Conservation (phyloP, 2,329 filamentous ascomycete species). For the Arthrobotrys conoides region DNA sequence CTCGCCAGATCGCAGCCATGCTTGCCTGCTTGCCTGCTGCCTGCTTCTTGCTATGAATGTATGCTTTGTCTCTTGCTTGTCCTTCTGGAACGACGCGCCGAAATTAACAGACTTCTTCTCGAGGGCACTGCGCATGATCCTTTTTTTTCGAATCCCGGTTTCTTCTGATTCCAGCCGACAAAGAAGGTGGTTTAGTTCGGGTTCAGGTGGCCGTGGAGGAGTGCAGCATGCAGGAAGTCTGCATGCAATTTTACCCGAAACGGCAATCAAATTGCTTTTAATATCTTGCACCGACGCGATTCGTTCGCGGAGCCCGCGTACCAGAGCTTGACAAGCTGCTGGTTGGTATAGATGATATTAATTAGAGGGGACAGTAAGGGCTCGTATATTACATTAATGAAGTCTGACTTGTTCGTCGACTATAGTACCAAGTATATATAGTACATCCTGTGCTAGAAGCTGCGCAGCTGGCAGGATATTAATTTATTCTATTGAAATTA, state of each 20-base stretch:
- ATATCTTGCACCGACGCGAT: conserved; percentile 5
- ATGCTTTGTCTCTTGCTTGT: not conserved
- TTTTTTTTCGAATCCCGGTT: conserved; percentile 22
- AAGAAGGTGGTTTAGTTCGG: conserved; percentile 19
- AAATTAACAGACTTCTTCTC: conserved; percentile 24
- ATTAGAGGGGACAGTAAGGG: no score
- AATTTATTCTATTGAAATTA: no score
- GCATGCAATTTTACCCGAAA: conserved; percentile 51
- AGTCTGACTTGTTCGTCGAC: no score
- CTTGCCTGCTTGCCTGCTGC: conserved; percentile 13
- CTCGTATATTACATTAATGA: no score
- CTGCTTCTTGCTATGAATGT: not conserved
- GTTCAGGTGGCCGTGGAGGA: conserved; percentile 17
- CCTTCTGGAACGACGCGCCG: conserved; percentile 49
- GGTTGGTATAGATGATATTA: no score
- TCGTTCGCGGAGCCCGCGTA: conserved; percentile 10
- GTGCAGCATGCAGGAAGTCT: conserved; percentile 20
- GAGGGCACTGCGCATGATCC: conserved; percentile 43
- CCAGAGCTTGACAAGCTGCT: not conserved
- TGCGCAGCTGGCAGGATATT: no score
- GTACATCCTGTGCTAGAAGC: no score
- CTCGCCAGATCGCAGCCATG: conserved; percentile 59
- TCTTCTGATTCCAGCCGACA: conserved; percentile 29
- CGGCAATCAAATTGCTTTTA: conserved; percentile 56
- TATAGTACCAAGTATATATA: no score